A percentile compares a stretch with the other conserved stretches of the same genome.
Evolutionary conservation across 768 basidiomycete genomes (phyloP).

Genomic region (Coprinopsis sp.): DNA sequence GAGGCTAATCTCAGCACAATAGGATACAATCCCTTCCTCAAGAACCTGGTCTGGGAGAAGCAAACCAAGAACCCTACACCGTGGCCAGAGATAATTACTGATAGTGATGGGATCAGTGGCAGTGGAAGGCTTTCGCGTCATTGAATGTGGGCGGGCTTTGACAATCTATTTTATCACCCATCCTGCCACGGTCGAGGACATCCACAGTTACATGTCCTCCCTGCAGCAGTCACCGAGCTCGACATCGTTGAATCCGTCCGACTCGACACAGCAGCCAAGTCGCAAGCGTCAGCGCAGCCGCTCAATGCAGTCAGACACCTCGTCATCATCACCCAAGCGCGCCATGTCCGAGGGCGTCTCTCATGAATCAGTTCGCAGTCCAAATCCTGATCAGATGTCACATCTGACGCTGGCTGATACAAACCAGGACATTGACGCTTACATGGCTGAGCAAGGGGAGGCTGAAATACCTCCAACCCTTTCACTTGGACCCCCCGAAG

Average conservation of each 20-base stretch:
- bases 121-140: no score
- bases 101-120: no score
- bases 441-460: slow-evolving; percentile 59
- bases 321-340: slow-evolving; percentile 75
- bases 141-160: no score
- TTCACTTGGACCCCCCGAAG: slow-evolving; percentile 20
- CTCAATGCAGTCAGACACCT: slow-evolving; percentile 70
- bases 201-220: slow-evolving; percentile 35
- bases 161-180: slow-evolving; percentile 7
- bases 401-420: slow-evolving; percentile 39
- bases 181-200: not conserved
- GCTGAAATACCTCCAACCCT: slow-evolving; percentile 27
- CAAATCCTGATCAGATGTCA: slow-evolving; percentile 38
- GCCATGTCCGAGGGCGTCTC: slow-evolving; percentile 64
- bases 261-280: slow-evolving; percentile 34
- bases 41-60: no score
- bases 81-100: slow-evolving; percentile 4
- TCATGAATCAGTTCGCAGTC: slow-evolving; percentile 35
- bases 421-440: slow-evolving; percentile 59
- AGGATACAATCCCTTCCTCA: no score
- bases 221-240: slow-evolving; percentile 44
- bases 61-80: slow-evolving; percentile 6
- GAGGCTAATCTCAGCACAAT: no score
- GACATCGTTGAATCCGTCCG: slow-evolving; percentile 37
- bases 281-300: slow-evolving; percentile 72